Evolutionary conservation across 495 filamentous ascomycete genomes (phyloP).

Genomic region (Mycothermus thermophilus): DNA sequence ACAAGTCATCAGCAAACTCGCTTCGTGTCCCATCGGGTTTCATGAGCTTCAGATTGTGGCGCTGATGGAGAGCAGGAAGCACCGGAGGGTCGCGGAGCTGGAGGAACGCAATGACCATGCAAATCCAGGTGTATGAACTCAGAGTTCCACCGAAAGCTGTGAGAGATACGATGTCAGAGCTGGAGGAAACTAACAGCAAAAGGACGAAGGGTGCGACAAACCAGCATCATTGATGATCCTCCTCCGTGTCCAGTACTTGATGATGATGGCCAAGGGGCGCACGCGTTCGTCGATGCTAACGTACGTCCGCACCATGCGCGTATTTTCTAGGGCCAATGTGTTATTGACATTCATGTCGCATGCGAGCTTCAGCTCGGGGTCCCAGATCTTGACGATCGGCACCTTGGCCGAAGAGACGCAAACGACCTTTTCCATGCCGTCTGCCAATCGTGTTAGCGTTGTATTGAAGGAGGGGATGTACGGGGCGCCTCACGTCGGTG

Average conservation of each 20-base stretch:
- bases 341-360: constrained; percentile 99
- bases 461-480: background rate
- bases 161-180: constrained; percentile 4
- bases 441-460: constrained; percentile 33
- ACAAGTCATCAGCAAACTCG: constrained; percentile 75
- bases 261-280: constrained; percentile 81
- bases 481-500: constrained; percentile 53
- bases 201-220: constrained; percentile 29
- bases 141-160: constrained; percentile 82
- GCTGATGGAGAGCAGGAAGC: constrained; percentile 73
- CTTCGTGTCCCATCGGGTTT: constrained; percentile 48
- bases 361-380: constrained; percentile 78
- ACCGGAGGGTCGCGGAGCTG: constrained; percentile 81
- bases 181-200: background rate
- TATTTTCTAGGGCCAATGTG: constrained; percentile 85
- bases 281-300: constrained; percentile 87
- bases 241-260: constrained; percentile 92
- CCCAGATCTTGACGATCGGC: constrained; percentile 98
- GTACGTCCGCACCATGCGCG: constrained; percentile 95
- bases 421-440: constrained; percentile 90
- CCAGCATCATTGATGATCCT: constrained; percentile 91
- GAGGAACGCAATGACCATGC: constrained; percentile 92
- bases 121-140: constrained; percentile 99
- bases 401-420: constrained; percentile 91
- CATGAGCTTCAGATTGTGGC: constrained; percentile 46